Base-by-base conservation (phyloP, 208 protist species). In the Tritrichomonas musculus region DNA sequence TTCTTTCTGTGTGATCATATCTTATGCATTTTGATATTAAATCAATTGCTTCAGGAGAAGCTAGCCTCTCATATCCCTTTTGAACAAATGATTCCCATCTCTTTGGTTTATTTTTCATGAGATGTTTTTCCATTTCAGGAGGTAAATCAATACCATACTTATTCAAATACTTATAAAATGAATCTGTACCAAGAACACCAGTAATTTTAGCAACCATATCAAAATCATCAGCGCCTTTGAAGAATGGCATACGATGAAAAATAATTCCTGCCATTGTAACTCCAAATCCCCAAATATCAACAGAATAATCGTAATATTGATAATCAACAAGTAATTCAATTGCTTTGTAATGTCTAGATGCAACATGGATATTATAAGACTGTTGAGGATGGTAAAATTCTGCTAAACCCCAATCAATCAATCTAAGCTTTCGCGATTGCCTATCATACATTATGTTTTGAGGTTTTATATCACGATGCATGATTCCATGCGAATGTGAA, bases 241-340 rank as follows among this genome's bases (percentile, higher is more conserved):
- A 95, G 44, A 94, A 94, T 33, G 94, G 84, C 33, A 50, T 33
- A 69, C 92, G 95, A 27, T 95, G 60, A 49, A 95, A 95, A 33
- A 95, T 36, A 47, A 95, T 41, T 1, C 65, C 39, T 0, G 94
- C 94, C 60, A 94, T 64, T 33, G 84, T 80, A 44, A 80, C 93
- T 33, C 94, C 94, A n/a, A 94, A 73, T 11, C 55, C 39, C 94
- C 94, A 94, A 27, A 94, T 94, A 64, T 94, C 94, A 66, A 94
- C 30, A 27, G 94, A 94, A 65, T 94, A 94, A 92, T 94, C 94
- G 25, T 94, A 94, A 39, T 36, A 44, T 49, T 60, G 84, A 27
- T 93, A 72, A 57, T 94, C 93, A 20, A 94, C 36, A 5, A 94
- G 25, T 13, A 94, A 88, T 94, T 94, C 94, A 27, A 57, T n/a